A percentile compares a stretch with the other conserved stretches of the same genome.
These are phyloP conservation scores for Pulveroboletus ravenelii DNA, from an alignment of 768 basidiomycete species.

Conservation along the genomic window DNA sequence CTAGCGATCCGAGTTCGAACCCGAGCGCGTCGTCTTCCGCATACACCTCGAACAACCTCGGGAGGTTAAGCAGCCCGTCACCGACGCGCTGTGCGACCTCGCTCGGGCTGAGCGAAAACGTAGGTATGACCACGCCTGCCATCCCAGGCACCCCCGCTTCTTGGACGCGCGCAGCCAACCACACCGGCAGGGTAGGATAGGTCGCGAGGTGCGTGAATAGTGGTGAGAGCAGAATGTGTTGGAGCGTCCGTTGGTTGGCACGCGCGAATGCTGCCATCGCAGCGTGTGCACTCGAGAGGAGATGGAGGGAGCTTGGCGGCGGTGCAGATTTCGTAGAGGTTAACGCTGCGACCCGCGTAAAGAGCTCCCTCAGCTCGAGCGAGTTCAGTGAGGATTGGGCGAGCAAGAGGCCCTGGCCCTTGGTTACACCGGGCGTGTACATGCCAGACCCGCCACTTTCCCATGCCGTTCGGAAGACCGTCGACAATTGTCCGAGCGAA, in stretches of 20 bases:
- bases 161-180: conserved; percentile 46
- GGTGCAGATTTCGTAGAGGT: conserved; percentile 15
- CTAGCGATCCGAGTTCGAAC: conserved; percentile 82
- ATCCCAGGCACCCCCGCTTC: conserved; percentile 24
- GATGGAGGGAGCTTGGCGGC: conserved; percentile 40
- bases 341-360: conserved; percentile 16
- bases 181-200: conserved; percentile 67
- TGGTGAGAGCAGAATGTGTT: conserved; percentile 80
- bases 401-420: conserved; percentile 69
- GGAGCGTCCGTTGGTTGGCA: conserved; percentile 72
- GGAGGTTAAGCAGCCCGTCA: conserved; percentile 92
- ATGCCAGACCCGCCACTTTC: conserved; percentile 47
- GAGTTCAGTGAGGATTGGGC: conserved; percentile 85
- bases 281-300: conserved; percentile 52
- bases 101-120: conserved; percentile 89
- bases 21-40: conserved; percentile 86
- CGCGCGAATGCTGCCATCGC: conserved; percentile 62
- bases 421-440: conserved; percentile 53
- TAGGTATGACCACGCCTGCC: conserved; percentile 61
- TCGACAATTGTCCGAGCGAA: conserved; percentile 54
- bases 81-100: conserved; percentile 84
- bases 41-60: conserved; percentile 90
- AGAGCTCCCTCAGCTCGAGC: conserved; percentile 52
- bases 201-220: conserved; percentile 64
- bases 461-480: conserved; percentile 52